Conservation (phyloP, 2,329 filamentous ascomycete genomes). For the Leptographium galeiforme region DNA sequence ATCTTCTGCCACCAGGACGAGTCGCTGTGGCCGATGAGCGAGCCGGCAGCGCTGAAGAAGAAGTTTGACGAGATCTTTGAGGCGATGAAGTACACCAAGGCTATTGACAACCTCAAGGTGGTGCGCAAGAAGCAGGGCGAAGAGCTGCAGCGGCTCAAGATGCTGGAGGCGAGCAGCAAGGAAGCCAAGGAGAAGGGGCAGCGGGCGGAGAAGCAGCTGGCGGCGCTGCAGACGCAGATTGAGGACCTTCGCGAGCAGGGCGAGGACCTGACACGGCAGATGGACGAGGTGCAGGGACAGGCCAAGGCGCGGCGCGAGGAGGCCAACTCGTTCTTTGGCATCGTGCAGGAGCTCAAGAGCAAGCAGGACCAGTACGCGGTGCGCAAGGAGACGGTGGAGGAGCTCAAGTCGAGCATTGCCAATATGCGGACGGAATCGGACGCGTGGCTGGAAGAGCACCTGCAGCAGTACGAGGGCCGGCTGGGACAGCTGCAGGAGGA, state of each 20-base stretch:
- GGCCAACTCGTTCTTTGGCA: slow-evolving; percentile 58
- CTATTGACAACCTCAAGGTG: slow-evolving; percentile 85
- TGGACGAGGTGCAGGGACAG: slow-evolving; percentile 39
- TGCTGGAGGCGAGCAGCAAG: slow-evolving; percentile 44
- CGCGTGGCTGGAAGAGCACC: slow-evolving; percentile 53
- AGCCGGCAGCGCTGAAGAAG: slow-evolving; percentile 75
- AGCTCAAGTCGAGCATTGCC: slow-evolving; percentile 58
- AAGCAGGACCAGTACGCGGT: slow-evolving; percentile 64
- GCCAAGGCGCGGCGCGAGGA: slow-evolving; percentile 51
- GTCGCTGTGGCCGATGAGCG: slow-evolving; percentile 90
- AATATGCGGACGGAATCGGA: slow-evolving; percentile 64
- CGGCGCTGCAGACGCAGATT: slow-evolving; percentile 53
- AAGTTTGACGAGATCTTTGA: slow-evolving; percentile 97
- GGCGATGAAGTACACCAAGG: slow-evolving; percentile 91
- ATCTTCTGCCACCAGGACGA: slow-evolving; percentile 99
- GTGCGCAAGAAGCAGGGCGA: slow-evolving; percentile 73
- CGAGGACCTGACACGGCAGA: slow-evolving; percentile 43
- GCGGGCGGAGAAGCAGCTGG: slow-evolving; percentile 50
- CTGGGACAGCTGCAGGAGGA: slow-evolving; percentile 53
- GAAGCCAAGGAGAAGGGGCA: slow-evolving; percentile 78
- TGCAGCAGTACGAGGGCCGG: slow-evolving; percentile 66
- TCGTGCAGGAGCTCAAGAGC: slow-evolving; percentile 61
- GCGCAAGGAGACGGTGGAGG: slow-evolving; percentile 55
- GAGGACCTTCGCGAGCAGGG: slow-evolving; percentile 46
- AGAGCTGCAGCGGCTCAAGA: slow-evolving; percentile 58